Evolutionary conservation across 2,329 filamentous ascomycete genomes (phyloP).

Genomic region (Dendrostoma leiphaemia): DNA sequence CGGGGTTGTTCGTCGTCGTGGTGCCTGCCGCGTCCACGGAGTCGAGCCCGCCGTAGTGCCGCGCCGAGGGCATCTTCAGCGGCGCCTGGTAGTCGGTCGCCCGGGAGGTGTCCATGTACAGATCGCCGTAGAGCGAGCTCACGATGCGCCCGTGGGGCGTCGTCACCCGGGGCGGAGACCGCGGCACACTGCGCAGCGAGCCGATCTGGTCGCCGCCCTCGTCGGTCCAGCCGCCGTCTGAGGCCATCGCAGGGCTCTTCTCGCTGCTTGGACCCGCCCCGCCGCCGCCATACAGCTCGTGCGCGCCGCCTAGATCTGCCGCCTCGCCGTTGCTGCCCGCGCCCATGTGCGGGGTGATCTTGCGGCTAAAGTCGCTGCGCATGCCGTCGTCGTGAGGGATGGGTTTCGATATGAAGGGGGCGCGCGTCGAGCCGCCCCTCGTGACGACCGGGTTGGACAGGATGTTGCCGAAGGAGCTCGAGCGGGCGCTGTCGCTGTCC

Average conservation of each 20-base stretch:
- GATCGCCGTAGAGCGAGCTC: constrained; percentile 19
- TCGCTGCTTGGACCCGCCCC: background rate
- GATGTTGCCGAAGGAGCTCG: constrained; percentile 42
- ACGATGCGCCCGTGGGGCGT: constrained; percentile 17
- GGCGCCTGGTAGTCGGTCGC: constrained; percentile 12
- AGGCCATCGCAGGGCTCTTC: constrained; percentile 3
- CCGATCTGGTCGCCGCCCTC: constrained; percentile 16
- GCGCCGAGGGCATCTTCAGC: constrained; percentile 17
- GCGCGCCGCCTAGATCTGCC: background rate
- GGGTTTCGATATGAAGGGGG: constrained; percentile 55
- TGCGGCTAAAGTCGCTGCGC: constrained; percentile 54
- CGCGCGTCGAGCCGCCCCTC: constrained; percentile 1
- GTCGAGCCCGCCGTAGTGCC: constrained; percentile 19
- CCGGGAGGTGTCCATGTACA: constrained; percentile 12
- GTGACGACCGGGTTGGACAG: constrained; percentile 58
- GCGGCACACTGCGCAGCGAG: constrained; percentile 14
- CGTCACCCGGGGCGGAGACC: constrained; percentile 19
- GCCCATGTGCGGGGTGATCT: constrained; percentile 23
- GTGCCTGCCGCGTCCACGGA: constrained; percentile 2
- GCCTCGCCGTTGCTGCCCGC: background rate
- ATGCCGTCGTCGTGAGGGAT: constrained; percentile 41
- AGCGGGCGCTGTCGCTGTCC: constrained; percentile 24
- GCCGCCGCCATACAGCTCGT: background rate
- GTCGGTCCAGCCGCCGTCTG: background rate
- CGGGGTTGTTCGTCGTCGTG: constrained; percentile 4